These are phyloP conservation scores for Verticillium longisporum DNA, from an alignment of 2,329 filamentous ascomycete species.

Conservation along the genomic window DNA sequence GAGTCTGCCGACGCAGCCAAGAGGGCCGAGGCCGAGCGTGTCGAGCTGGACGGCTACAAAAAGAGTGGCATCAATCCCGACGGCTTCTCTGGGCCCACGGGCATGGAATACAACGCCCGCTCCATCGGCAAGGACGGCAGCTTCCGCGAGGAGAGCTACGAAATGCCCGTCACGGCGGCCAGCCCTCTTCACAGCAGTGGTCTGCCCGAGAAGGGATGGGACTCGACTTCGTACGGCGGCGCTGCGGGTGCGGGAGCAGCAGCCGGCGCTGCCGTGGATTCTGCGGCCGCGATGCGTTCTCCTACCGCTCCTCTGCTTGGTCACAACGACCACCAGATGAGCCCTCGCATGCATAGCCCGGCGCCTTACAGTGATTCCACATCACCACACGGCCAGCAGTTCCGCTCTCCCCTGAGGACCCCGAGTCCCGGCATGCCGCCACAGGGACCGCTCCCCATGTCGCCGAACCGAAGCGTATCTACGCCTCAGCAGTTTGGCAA, in stretches of 20 bases:
- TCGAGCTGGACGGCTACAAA: slow-evolving; percentile 44
- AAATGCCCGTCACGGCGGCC: slow-evolving; percentile 18
- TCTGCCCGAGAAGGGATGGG: slow-evolving; percentile 21
- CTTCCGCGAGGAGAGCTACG: slow-evolving; percentile 21
- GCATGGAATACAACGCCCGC: slow-evolving; percentile 27
- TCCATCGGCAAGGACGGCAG: slow-evolving; percentile 15
- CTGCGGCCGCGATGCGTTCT: neutral
- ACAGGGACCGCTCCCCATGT: slow-evolving; percentile 7
- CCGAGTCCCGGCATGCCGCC: slow-evolving; percentile 10
- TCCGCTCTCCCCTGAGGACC: slow-evolving; percentile 7
- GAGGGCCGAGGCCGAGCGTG: slow-evolving; percentile 37
- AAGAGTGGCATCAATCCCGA: slow-evolving; percentile 42
- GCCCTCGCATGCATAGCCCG: neutral
- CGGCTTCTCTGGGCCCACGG: slow-evolving; percentile 26
- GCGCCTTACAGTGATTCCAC: neutral
- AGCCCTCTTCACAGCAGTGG: slow-evolving; percentile 17
- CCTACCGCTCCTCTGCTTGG: neutral
- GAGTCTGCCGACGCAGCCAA: slow-evolving; percentile 43
- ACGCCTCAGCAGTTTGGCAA: slow-evolving; percentile 5
- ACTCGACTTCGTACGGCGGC: slow-evolving; percentile 12
- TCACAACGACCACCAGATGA: neutral
- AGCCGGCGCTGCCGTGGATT: slow-evolving; percentile 3
- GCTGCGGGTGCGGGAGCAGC: slow-evolving; percentile 4
- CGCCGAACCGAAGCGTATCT: slow-evolving; percentile 10
- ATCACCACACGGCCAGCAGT: neutral